phyloP scores from a whole-genome alignment of 2,329 filamentous ascomycete genomes.

The Exserohilum turcica region DNA sequence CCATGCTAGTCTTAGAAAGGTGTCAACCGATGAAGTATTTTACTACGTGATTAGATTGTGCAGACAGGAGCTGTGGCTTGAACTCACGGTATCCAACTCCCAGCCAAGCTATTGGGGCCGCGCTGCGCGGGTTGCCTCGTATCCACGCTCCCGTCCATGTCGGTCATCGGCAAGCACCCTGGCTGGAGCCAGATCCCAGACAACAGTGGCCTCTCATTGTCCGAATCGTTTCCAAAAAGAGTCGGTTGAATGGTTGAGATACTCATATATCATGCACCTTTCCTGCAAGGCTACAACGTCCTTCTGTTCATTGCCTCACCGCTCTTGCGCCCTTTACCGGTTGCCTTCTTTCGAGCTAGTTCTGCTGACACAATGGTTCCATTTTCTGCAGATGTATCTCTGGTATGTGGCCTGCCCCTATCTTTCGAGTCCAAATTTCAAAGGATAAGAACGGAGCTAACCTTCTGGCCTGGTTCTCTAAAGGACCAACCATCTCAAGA shows the following conservation, averaged over 20 bases:
- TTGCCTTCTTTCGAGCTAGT: conserved; percentile 1
- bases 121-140: neutral
- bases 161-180: neutral
- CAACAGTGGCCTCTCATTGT: neutral
- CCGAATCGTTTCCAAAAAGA: neutral
- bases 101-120: neutral
- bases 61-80: too few relatives aligned
- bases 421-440: neutral
- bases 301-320: neutral
- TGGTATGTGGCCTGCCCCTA: neutral
- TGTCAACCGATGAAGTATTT: neutral
- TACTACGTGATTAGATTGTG: neutral
- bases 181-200: neutral
- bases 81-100: neutral
- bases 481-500: neutral
- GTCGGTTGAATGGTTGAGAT: too few relatives aligned
- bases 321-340: conserved; percentile 1
- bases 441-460: neutral
- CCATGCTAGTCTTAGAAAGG: neutral
- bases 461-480: neutral
- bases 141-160: neutral
- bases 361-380: neutral
- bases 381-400: neutral
- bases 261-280: conserved; percentile 3
- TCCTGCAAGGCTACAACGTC: conserved; percentile 1